These are phyloP conservation scores for Chloris gayana DNA, from an alignment of 176 grass and related monocot species.

Conservation along the genomic window DNA sequence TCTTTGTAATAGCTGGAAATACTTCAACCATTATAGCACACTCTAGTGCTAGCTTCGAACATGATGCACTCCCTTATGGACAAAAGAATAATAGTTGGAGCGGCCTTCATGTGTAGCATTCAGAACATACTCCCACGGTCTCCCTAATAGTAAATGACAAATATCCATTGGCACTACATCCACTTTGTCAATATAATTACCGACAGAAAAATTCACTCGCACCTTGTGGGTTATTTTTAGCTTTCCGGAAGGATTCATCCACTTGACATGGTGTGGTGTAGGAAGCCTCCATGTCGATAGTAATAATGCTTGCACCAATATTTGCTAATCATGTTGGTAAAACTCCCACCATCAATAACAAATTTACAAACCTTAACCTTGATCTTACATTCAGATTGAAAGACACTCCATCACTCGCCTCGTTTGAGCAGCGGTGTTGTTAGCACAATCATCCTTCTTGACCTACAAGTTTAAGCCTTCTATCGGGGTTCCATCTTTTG, in stretches of 20 bases:
- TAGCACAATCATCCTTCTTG: not conserved
- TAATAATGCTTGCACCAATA: not conserved
- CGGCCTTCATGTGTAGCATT: too few species aligned
- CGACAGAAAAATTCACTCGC: too few species aligned
- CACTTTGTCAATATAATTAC: too few species aligned
- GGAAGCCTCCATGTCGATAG: not conserved
- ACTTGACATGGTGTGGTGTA: not conserved
- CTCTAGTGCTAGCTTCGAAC: too few species aligned
- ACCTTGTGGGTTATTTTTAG: not conserved
- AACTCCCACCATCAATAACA: conserved; percentile 20
- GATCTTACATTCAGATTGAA: not conserved
- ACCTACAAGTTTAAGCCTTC: not conserved
- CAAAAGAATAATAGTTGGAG: too few species aligned
- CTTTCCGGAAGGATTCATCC: not conserved
- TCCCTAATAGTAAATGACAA: too few species aligned
- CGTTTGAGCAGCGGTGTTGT: not conserved
- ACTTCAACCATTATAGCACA: too few species aligned
- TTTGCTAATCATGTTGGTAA: not conserved
- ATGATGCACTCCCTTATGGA: too few species aligned
- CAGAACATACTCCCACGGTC: too few species aligned
- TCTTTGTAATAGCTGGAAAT: too few species aligned
- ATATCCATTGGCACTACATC: too few species aligned
- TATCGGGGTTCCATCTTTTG: not conserved
- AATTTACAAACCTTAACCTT: not conserved
- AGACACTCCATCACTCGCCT: not conserved